Conservation (phyloP, 306 rosid genomes). For the Arachis stenosperma region DNA sequence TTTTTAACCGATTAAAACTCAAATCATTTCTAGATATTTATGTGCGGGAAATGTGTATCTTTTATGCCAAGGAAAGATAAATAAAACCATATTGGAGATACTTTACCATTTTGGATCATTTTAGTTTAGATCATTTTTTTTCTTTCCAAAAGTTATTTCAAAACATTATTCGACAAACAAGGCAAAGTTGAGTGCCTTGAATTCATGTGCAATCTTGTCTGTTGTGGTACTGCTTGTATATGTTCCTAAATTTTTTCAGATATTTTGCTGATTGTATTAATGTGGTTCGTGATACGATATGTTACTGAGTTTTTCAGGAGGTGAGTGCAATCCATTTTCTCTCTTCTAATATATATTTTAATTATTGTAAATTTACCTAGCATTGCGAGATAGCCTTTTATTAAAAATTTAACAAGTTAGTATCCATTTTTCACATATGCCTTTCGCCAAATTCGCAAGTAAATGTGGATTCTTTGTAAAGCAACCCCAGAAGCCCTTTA, state of each 20-base stretch:
- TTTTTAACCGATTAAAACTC: constrained; percentile 3
- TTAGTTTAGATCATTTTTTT: too few relatives aligned
- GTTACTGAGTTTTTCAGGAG: constrained; percentile 60
- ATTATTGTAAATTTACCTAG: neutral
- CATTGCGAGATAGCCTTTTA: neutral
- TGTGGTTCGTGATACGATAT: constrained; percentile 72
- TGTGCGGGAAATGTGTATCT: neutral
- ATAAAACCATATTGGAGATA: constrained; percentile 18
- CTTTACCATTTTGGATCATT: neutral
- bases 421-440: neutral
- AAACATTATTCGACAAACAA: too few relatives aligned
- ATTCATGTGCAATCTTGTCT: constrained; percentile 25
- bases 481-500: neutral
- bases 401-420: too few relatives aligned
- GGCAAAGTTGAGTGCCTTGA: constrained; percentile 6
- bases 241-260: constrained; percentile 62
- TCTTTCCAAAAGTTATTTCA: too few relatives aligned
- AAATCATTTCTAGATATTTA: constrained; percentile 21
- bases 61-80: neutral
- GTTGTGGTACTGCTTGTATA: constrained; percentile 35
- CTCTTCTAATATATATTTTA: constrained; percentile 28
- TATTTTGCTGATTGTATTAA: constrained; percentile 66
- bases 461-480: constrained; percentile 12
- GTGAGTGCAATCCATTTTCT: constrained; percentile 39
- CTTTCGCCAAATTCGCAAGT: neutral